Evolutionary conservation across 495 filamentous ascomycete genomes (phyloP).

Genomic region (Penicillium roqueforti): DNA sequence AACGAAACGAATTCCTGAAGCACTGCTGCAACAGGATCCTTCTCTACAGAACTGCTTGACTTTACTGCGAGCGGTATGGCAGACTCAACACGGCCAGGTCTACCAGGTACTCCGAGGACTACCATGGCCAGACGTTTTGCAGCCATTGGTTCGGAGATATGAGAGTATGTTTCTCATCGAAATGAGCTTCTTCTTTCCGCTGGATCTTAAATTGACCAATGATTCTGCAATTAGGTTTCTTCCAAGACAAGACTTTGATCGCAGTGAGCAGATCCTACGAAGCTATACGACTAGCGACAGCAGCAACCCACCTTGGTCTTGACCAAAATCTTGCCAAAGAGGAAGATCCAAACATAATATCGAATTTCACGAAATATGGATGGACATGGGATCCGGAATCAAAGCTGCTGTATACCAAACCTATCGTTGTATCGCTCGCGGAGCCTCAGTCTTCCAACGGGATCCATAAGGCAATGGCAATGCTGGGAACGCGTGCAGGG

Average conservation of each 20-base stretch:
- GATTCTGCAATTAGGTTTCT: constrained; percentile 28
- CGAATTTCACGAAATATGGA: constrained; percentile 39
- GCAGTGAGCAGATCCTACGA: constrained; percentile 48
- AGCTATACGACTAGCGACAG: constrained; percentile 42
- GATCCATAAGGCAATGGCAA: constrained; percentile 32
- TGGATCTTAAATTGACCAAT: constrained; percentile 6
- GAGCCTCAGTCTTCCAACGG: constrained; percentile 24
- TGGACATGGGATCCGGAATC: constrained; percentile 45
- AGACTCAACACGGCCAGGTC: constrained; percentile 39
- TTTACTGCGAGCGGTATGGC: constrained; percentile 49
- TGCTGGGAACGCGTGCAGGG: constrained; percentile 28
- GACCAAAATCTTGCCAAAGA: constrained; percentile 29
- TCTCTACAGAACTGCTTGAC: constrained; percentile 43
- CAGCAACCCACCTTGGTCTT: constrained; percentile 46
- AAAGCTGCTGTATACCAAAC: constrained; percentile 37
- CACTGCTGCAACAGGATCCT: constrained; percentile 35
- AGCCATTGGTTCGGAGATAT: constrained; percentile 40
- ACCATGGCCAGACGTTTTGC: constrained; percentile 41
- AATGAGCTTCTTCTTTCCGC: background rate
- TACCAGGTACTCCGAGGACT: constrained; percentile 40
- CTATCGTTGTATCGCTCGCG: constrained; percentile 26
- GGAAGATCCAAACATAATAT: constrained; percentile 30
- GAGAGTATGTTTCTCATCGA: constrained; percentile 28
- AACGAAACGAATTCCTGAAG: constrained; percentile 44
- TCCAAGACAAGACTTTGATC: constrained; percentile 45